phyloP scores from a whole-genome alignment of 2,329 filamentous ascomycete genomes.

The Aspergillus transmontanensis region DNA sequence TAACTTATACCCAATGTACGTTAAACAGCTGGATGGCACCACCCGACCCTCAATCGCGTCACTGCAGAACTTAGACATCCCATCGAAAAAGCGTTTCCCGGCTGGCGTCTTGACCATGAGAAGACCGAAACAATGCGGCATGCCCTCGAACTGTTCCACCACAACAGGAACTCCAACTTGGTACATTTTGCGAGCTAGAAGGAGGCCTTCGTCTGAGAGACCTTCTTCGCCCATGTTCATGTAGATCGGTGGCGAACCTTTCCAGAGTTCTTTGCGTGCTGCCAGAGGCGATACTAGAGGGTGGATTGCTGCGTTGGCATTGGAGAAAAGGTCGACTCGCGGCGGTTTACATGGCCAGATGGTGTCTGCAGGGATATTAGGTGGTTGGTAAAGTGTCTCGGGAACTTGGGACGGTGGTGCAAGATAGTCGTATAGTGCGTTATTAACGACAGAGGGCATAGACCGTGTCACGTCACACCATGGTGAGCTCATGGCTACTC shows the following conservation, averaged over 20 bases:
- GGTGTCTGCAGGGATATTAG: slow-evolving; percentile 36
- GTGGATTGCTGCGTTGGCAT: slow-evolving; percentile 41
- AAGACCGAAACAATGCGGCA: slow-evolving; percentile 57
- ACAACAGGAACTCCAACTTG: slow-evolving; percentile 39
- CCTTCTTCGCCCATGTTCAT: slow-evolving; percentile 46
- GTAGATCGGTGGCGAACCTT: slow-evolving; percentile 44
- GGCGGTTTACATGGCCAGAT: slow-evolving; percentile 46
- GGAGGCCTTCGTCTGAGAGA: slow-evolving; percentile 44
- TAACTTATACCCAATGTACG: slow-evolving; percentile 35
- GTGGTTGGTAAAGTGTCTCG: slow-evolving; percentile 26
- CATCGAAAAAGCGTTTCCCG: slow-evolving; percentile 56
- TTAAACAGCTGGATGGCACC: slow-evolving; percentile 31
- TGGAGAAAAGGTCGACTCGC: slow-evolving; percentile 45
- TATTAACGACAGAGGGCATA: slow-evolving; percentile 42
- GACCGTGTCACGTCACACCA: slow-evolving; percentile 48
- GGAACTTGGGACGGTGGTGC: slow-evolving; percentile 30
- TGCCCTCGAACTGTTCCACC: slow-evolving; percentile 48
- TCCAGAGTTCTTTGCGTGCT: slow-evolving; percentile 40
- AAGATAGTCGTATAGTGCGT: slow-evolving; percentile 46
- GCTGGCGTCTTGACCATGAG: slow-evolving; percentile 54
- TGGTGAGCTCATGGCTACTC: slow-evolving; percentile 42
- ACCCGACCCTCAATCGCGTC: slow-evolving; percentile 35
- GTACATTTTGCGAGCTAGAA: slow-evolving; percentile 44
- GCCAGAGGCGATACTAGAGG: slow-evolving; percentile 46
- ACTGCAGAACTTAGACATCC: slow-evolving; percentile 58